These are phyloP conservation scores for Microdochium bolleyi DNA, from an alignment of 2,329 filamentous ascomycete species.

Conservation along the genomic window DNA sequence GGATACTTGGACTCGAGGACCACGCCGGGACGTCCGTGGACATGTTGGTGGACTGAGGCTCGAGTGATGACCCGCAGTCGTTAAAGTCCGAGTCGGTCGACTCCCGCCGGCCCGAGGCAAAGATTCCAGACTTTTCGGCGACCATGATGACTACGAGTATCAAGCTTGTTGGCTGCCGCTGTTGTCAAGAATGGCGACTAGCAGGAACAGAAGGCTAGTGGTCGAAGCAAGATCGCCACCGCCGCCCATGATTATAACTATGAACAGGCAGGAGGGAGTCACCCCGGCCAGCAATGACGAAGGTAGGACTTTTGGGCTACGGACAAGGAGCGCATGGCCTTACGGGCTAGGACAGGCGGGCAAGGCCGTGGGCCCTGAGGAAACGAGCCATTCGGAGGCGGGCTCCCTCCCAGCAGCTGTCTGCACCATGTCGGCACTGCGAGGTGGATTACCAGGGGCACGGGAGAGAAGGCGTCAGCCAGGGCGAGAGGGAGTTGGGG, in stretches of 20 bases:
- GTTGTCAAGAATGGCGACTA: background rate
- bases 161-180: background rate
- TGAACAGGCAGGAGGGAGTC: conserved; percentile 11
- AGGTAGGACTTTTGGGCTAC: conserved; percentile 21
- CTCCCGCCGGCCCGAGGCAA: background rate
- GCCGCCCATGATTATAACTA: conserved; percentile 22
- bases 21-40: background rate
- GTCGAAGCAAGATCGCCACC: conserved; percentile 16
- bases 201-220: background rate
- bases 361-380: conserved; percentile 15
- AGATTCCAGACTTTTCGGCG: background rate
- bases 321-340: conserved; percentile 15
- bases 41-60: background rate
- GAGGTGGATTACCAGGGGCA: conserved; percentile 18
- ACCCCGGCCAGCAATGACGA: conserved; percentile 12
- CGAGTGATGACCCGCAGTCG: background rate
- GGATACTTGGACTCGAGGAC: background rate
- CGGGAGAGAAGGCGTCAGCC: conserved; percentile 9
- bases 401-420: conserved; percentile 17
- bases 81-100: background rate
- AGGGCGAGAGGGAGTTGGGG: conserved; percentile 16
- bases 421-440: conserved; percentile 18
- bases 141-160: background rate
- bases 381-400: conserved; percentile 16
- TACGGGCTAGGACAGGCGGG: conserved; percentile 20